Evolutionary conservation across 306 rosid species (phyloP), one percentile per base, ranked within the genome.

Genomic region (Glycine tomentella): DNA sequence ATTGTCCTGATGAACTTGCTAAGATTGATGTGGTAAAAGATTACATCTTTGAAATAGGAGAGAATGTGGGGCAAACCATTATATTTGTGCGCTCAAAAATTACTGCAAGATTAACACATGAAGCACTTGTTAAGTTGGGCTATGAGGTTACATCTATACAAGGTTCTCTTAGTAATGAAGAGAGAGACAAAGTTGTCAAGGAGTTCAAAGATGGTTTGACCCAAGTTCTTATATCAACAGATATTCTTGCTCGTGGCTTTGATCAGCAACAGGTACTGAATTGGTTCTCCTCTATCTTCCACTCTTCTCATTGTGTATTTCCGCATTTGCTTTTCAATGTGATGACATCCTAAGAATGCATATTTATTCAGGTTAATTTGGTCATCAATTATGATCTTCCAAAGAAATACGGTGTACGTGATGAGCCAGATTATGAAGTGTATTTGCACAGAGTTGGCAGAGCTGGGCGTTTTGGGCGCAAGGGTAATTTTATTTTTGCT

Each of bases 321-420:
- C 42, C 34, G 66, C 31, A 1, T 25, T 25, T 25, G 1, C 2
- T 25, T 25, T 25, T 25, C 31, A 58, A 50, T 63, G 48, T 52
- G 78, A 16, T 75, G 80, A 73, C 71, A 14, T 61, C 44, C 80
- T 77, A n/a, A 74, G 3, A 15, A 25, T 80, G 63, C 16, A 40
- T 63, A 20, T 40, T 74, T 79, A n/a, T 81, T 44, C 80, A 90
- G 98, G 79, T 92, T 64, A 94, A 94, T 82, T 83, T 91, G 87
- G 98, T 94, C 61, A 87, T 94, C 80, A 94, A 94, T 82, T 94
- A 88, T 79, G 98, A 94, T 76, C 93, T 94, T 50, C 98, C 98
- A 0, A 42, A 86, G 69, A 92, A 94, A 74, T 40, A 88, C 50
- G 82, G 25, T 7, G 71, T 62, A 16, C 79, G 65, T 25, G 31